Evolutionary conservation across 495 filamentous ascomycete species (phyloP).

Genomic region (Neurospora sp.): DNA sequence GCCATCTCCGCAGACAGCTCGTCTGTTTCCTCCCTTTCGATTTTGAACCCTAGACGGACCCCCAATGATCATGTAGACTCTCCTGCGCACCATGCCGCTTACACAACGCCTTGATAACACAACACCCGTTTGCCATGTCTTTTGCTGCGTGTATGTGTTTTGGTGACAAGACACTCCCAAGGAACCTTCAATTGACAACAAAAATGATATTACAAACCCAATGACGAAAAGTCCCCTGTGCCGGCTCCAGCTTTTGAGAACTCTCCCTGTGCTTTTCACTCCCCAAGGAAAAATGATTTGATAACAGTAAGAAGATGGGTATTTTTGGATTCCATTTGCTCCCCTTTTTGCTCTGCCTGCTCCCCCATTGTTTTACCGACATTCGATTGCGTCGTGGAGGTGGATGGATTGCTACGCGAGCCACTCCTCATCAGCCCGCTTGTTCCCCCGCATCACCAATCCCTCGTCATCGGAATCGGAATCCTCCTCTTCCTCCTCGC

Average conservation of each 20-base stretch:
- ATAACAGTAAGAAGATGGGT: neutral
- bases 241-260: neutral
- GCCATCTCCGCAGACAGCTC: neutral
- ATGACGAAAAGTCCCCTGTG: neutral
- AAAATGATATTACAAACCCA: neutral
- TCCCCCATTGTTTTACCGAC: neutral
- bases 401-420: slow-evolving; percentile 23
- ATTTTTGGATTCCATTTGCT: neutral
- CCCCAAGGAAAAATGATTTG: neutral
- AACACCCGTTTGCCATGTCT: neutral
- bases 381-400: neutral
- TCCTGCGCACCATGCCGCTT: neutral
- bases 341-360: neutral
- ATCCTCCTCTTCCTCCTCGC: slow-evolving; percentile 5
- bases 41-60: no score
- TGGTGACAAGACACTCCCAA: neutral
- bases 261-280: neutral
- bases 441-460: slow-evolving; percentile 38
- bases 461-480: slow-evolving; percentile 32
- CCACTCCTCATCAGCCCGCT: slow-evolving; percentile 41
- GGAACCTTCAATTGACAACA: neutral
- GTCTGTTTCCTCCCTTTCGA: neutral
- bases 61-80: neutral
- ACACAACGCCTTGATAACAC: neutral
- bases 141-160: neutral